Percentiles rank a stretch among this genome's conserved stretches.
Conservation (phyloP, 345 rosid genomes). For the Lenwebbia sp. region DNA sequence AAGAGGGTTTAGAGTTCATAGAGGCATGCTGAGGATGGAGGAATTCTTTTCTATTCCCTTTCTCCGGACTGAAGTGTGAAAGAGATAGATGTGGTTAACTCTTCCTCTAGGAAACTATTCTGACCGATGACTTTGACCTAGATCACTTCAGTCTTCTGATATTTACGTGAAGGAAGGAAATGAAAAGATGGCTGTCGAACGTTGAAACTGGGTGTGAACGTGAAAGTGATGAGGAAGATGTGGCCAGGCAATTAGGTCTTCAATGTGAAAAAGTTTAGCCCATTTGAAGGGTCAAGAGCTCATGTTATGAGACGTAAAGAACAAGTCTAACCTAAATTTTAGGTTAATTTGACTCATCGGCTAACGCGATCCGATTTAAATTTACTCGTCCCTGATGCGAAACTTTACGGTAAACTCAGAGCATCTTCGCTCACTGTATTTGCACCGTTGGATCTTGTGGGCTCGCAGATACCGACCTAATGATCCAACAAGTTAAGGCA, state of each 20-base stretch:
- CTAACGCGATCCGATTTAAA: accelerated
- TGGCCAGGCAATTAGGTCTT: neutral
- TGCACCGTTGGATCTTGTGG: neutral
- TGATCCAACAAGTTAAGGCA: neutral
- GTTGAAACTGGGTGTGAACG: accelerated
- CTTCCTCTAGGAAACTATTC: neutral
- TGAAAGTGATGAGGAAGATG: neutral
- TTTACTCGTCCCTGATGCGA: neutral
- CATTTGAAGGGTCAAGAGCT: neutral
- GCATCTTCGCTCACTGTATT: neutral
- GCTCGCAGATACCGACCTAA: neutral
- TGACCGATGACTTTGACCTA: neutral
- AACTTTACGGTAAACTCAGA: neutral
- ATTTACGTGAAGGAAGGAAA: neutral
- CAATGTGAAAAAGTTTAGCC: neutral
- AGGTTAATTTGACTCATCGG: neutral
- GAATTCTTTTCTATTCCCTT: neutral
- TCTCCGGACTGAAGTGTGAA: neutral
- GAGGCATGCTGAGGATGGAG: neutral
- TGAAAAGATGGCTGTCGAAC: neutral
- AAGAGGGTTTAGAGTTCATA: neutral
- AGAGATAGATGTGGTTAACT: neutral
- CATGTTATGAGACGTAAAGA: accelerated
- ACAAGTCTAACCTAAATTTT: neutral
- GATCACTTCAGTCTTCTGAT: neutral